phyloP scores from a whole-genome alignment of 1,139 yeast species.

The Kurtzmaniella quercitrusa region DNA sequence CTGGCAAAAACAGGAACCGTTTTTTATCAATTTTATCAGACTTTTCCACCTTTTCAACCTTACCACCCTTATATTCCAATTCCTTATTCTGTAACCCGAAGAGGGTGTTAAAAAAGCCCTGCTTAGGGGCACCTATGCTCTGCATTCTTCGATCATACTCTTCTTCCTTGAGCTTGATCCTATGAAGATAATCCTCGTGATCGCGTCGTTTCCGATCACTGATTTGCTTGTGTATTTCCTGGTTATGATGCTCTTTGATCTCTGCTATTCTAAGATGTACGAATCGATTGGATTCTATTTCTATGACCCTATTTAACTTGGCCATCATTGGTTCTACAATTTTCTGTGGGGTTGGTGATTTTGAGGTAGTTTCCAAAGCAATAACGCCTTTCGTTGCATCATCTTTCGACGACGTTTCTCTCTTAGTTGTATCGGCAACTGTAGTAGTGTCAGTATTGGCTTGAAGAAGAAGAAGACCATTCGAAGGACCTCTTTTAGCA shows the following conservation, averaged over 20 bases:
- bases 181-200: constrained; percentile 34
- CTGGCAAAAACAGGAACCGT: not conserved
- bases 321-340: constrained; percentile 17
- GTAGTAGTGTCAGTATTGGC: not conserved
- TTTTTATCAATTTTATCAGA: not conserved
- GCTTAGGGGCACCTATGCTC: constrained; percentile 11
- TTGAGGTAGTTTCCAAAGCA: not conserved
- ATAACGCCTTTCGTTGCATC: not conserved
- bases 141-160: constrained; percentile 33
- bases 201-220: constrained; percentile 39
- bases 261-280: constrained; percentile 36
- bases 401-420: not conserved
- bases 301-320: constrained; percentile 27
- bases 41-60: not conserved
- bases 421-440: not conserved
- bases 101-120: constrained; percentile 25
- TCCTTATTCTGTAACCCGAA: constrained; percentile 19
- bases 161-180: constrained; percentile 36
- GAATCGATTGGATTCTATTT: constrained; percentile 34
- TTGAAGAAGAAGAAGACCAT: not conserved
- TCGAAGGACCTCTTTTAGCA: not conserved
- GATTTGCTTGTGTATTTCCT: constrained; percentile 34
- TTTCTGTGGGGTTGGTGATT: not conserved
- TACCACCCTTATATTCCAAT: not conserved
- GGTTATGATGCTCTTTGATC: constrained; percentile 37